These are phyloP conservation scores for Termitomyces sp. DNA, from an alignment of 768 basidiomycete genomes.

Conservation along the genomic window DNA sequence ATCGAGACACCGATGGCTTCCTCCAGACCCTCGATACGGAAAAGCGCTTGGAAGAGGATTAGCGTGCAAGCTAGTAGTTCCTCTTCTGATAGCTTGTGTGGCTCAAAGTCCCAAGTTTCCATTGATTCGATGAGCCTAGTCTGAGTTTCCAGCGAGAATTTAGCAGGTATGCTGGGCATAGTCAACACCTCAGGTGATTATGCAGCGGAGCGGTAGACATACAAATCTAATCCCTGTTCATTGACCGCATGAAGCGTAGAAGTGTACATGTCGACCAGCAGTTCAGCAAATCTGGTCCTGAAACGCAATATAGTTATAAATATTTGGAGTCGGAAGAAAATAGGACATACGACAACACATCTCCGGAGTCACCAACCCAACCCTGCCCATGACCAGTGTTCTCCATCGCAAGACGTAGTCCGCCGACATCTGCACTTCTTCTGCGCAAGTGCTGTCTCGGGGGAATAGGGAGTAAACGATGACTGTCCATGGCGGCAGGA, in stretches of 20 bases:
- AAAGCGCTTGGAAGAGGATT: conserved; percentile 82
- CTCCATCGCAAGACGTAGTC: conserved; percentile 72
- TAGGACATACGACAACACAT: conserved; percentile 39
- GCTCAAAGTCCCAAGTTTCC: conserved; percentile 87
- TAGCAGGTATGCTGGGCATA: conserved; percentile 35
- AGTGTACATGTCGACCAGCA: conserved; percentile 79
- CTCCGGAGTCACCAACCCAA: conserved; percentile 51
- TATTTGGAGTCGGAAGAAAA: conserved; percentile 1
- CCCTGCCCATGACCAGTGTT: conserved; percentile 61
- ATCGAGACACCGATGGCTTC: conserved; percentile 52
- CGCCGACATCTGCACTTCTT: conserved; percentile 86
- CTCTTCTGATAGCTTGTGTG: conserved; percentile 74
- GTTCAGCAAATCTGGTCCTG: conserved; percentile 69
- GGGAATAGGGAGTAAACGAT: not conserved
- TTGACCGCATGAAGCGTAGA: conserved; percentile 73
- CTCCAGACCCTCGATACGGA: conserved; percentile 72
- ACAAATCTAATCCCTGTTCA: conserved; percentile 41
- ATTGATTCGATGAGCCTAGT: conserved; percentile 59
- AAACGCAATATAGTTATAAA: not conserved
- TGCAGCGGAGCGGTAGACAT: conserved; percentile 17
- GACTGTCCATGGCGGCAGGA: conserved; percentile 6
- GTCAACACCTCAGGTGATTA: not conserved
- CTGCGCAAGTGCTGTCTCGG: conserved; percentile 33
- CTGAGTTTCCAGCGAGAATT: conserved; percentile 45
- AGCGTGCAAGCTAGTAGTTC: conserved; percentile 79